These are phyloP conservation scores for Phyllosticta ampelicida DNA, from an alignment of 2,329 filamentous ascomycete genomes.

Conservation along the genomic window DNA sequence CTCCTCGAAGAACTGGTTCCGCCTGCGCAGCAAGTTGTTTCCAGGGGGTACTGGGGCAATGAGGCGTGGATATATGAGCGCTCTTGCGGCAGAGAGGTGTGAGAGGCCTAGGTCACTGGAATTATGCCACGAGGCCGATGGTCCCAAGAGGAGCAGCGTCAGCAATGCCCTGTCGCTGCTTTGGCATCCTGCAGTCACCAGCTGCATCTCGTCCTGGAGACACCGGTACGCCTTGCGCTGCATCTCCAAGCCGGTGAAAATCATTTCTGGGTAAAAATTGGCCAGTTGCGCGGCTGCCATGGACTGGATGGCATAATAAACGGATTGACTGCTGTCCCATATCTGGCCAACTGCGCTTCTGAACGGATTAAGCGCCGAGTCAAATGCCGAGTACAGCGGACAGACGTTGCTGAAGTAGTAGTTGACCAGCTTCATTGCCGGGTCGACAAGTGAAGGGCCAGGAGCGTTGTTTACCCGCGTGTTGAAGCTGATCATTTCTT, in stretches of 20 bases:
- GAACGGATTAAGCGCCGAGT: conserved; percentile 52
- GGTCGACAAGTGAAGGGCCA: conserved; percentile 26
- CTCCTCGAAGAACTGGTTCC: conserved; percentile 44
- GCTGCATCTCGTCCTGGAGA: conserved; percentile 38
- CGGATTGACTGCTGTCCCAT: conserved; percentile 47
- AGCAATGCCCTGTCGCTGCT: conserved; percentile 42
- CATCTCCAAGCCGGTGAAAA: conserved; percentile 39
- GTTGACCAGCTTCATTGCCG: conserved; percentile 47
- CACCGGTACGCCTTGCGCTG: conserved; percentile 43
- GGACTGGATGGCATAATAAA: conserved; percentile 52
- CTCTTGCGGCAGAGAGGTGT: conserved; percentile 39
- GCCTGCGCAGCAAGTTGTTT: conserved; percentile 22
- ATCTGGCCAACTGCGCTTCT: conserved; percentile 46
- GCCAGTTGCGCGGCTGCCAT: conserved; percentile 53
- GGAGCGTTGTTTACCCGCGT: background rate
- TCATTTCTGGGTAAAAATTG: conserved; percentile 46
- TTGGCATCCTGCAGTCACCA: conserved; percentile 31
- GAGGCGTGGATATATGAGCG: conserved; percentile 35
- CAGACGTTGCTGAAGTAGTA: conserved; percentile 56
- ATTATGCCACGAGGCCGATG: conserved; percentile 51
- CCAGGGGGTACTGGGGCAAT: conserved; percentile 20
- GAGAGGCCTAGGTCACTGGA: conserved; percentile 44
- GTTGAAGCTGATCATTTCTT: conserved; percentile 1
- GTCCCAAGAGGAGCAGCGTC: conserved; percentile 48
- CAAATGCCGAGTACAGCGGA: conserved; percentile 52